Evolutionary conservation across 208 protist species (phyloP), one percentile per base, ranked within the genome.

Genomic region (Tritrichomonas musculus): DNA sequence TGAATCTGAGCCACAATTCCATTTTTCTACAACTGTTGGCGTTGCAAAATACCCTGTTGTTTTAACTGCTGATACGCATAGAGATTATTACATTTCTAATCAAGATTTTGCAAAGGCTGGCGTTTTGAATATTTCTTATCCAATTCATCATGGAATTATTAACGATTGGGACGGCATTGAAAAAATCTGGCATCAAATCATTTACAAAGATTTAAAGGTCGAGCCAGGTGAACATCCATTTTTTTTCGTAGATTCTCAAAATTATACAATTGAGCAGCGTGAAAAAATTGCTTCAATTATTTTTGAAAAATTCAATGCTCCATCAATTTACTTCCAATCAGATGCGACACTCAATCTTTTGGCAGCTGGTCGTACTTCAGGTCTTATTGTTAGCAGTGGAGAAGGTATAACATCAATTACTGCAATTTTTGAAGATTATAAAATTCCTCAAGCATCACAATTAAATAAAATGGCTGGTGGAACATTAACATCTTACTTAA

Each of bases 211-310:
- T 82, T 96, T 99, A 39, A 96, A 97, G 69, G 97, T 99, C 25
- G 97, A 96, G 73, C 98, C 98, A 27, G 97, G 99, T 94, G 97
- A 99, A 92, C 98, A 99, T 96, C 98, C 97, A 73, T 97, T 99
- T 66, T 95, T 98, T 27, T 93, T 98, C 20, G 97, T 97, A n/a
- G 97, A 98, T 93, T 96, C 96, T 14, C 97, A 97, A 17, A 95
- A 97, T 57, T 97, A 97, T 95, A 96, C 97, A 72, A 97, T 97
- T 94, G 95, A 93, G 73, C 97, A 98, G 94, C 92, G 97, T 44
- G 97, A 98, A 95, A 97, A 97, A 95, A 97, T 97, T 96, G 96
- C 96, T 49, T 94, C 97, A 94, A 97, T 97, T 94, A 97, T 97
- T 96, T 97, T 97, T 92, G 97, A 98, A 94, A 97, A 95, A 73